Base-by-base conservation (phyloP, 306 rosid genomes). In the Prunus davidiana region DNA sequence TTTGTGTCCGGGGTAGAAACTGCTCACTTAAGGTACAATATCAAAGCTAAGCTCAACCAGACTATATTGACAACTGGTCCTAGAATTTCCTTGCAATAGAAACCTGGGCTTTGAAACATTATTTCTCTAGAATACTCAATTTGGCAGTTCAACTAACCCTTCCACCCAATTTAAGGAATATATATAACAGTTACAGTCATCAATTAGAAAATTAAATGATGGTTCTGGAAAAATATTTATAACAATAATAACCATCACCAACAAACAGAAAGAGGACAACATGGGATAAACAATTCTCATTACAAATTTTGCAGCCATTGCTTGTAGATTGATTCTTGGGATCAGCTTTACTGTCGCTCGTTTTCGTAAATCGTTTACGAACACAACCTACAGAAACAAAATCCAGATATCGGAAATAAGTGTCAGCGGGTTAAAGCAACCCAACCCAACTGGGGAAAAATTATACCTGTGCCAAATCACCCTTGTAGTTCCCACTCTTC, bases 261-360 rank as follows among this genome's bases (percentile, higher is more conserved):
- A 69, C 32, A 41, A 51, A 16, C 57, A 64, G n/a, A 67, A 66
- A 67, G 20, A 62, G 79, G 45, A 41, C 72, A 75, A 52, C 73
- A 68, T n/a, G 69, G 41, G 24, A 57, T 28, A 68, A 6, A 64
- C 22, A 54, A 79, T 71, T 75, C 22, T 74, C 55, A 69, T 84
- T 95, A 95, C 99, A 87, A 80, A 88, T 95, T 95, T 95, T 75
- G 89, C 96, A 71, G 99, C 92, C 93, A 95, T 30, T 6, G 89
- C 89, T 83, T 87, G 93, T 16, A 95, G 81, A 88, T 95, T 96
- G 68, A 96, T 83, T 84, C 99, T 89, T 16, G 99, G 99, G 76
- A 96, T 79, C 78, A 96, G 93, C 88, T 89, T 92, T 80, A 96
- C 87, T 2, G 98, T 91, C 20, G 87, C 93, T 81, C 84, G 88